Base-by-base conservation (phyloP, 768 basidiomycete species). In the Phanerochaete sordida region DNA sequence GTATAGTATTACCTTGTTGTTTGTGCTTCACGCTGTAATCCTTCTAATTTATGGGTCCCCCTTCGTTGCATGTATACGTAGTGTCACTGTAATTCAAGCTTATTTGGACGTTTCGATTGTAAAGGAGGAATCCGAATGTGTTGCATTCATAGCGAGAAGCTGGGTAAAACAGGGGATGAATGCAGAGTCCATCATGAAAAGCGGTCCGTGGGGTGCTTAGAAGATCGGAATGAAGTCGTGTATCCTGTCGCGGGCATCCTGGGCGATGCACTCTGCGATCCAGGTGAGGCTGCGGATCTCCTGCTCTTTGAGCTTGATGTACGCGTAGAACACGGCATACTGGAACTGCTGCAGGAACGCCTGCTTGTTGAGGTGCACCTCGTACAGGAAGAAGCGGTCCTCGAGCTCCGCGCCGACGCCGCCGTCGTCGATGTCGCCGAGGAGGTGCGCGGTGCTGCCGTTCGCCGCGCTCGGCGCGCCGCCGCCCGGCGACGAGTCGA, bases 251-350 rank as follows among this genome's bases (percentile, higher is more conserved):
- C 88, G 87, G 46, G 95, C 94, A 76, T 96, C 89, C 79, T 98
- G 96, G 9, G 95, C 95, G 66, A 98, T 97, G 74, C 96, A 98
- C 77, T 98, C 96, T 57, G 94, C 93, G 75, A 97, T 95, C 93
- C 92, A 94, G 28, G 90, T 92, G 66, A 95, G 68, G 67, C 90
- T 93, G 63, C 91, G 80, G 62, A 93, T 90, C 76, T 95, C 92
- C 77, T 93, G 90, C 75, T 94, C 92, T 79, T 91, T 93, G 75
- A 93, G 76, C 75, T 92, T 93, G 74, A 97, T 82, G 72, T 95
- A 98, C 70, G 87, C 87, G 71, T 92, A 95, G 72, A 94, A 98
- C 35, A 96, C 86, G 43, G 90, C 92, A 68, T 90, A 88, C 74
- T 98, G 95, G 81, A 98, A 98, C 77, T 99, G 88, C 75, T 98